Evolutionary conservation across 129 eudicot genomes (phyloP), one percentile per base, ranked within the genome.

Genomic region (Flaveria bidentis): DNA sequence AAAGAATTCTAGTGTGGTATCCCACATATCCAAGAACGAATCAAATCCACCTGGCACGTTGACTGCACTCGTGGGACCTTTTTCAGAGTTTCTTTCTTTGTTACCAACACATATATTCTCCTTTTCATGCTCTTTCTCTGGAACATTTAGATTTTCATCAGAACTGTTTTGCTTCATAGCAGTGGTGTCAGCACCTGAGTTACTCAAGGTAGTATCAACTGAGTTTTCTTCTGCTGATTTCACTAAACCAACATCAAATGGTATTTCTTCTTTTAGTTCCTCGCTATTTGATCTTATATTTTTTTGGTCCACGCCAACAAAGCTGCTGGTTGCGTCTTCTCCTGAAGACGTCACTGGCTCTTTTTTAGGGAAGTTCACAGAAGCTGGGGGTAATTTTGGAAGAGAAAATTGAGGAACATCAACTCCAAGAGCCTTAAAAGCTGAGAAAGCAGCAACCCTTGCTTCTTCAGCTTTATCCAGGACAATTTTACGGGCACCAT

Each of bases 391-490:
- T 73, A 80, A 73, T 70, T 82, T 65, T 16, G 89, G 86, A 69
- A 66, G 82, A 76, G 90, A 76, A 73, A 94, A 85, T 47, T 88
- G 87, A 12, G 93, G 82, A 75, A 91, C 79, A 22, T 91, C 91
- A 69, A 94, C 87, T 68, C 98, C 98, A 80, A 94, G 97, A 65
- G 98, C 91, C 75, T 87, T 89, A 77, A 94, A 94, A 80, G 98
- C 98, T 78, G 98, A 91, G 77, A 88, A 94, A 33, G 98, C 98
- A 64, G 97, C 93, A 84, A 86, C 78, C 71, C 93, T 84, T 78
- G 98, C 98, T 85, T 94, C 98, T 79, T 91, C 97, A 68, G 98
- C 98, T 88, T 94, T 94, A 25, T 94, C 98, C 53, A 94, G 81
- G 36, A 94, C 93, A 75, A 94, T 85, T 77, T 84, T 94, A 45